phyloP scores from a whole-genome alignment of 352 stramenopile genomes.

The Pythium phragmiticola region DNA sequence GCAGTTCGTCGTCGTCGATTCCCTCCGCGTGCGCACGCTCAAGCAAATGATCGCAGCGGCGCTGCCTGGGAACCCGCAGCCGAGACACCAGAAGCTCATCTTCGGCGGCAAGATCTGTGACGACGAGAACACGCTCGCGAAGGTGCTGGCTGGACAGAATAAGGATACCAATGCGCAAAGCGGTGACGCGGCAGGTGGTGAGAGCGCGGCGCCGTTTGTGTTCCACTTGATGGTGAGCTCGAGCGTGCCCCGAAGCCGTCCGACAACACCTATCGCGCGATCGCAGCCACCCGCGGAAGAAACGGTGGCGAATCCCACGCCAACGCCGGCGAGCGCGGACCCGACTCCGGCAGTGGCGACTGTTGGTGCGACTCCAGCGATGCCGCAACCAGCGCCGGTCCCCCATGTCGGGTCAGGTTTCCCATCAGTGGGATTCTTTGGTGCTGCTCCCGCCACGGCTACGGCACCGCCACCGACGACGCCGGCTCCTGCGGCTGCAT shows the following conservation, averaged over 20 bases:
- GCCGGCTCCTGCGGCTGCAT: conserved; percentile 13
- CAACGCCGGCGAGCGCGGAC: background rate
- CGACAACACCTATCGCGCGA: conserved; percentile 21
- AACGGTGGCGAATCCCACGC: background rate
- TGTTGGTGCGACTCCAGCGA: conserved; percentile 3
- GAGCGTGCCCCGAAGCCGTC: conserved; percentile 19
- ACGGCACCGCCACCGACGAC: conserved; percentile 17
- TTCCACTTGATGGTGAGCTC: conserved; percentile 75
- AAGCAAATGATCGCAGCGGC: conserved; percentile 54
- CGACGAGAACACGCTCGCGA: conserved; percentile 49
- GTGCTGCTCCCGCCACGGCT: conserved; percentile 7
- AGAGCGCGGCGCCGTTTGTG: conserved; percentile 44
- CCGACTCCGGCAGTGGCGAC: conserved; percentile 7
- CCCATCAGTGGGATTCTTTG: conserved; percentile 23
- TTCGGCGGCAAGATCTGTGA: conserved; percentile 86
- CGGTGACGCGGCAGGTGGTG: conserved; percentile 17
- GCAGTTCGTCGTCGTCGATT: conserved; percentile 39
- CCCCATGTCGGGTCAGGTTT: conserved; percentile 11
- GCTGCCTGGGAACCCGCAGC: conserved; percentile 45
- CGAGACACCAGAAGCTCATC: conserved; percentile 77
- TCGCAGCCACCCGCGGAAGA: conserved; percentile 1
- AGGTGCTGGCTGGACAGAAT: conserved; percentile 35
- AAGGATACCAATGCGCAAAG: conserved; percentile 6
- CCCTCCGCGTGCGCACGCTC: conserved; percentile 47
- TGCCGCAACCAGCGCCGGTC: background rate